These are phyloP conservation scores for Nicotiana paniculata DNA, from an alignment of 257 asterid genomes.

Conservation along the genomic window DNA sequence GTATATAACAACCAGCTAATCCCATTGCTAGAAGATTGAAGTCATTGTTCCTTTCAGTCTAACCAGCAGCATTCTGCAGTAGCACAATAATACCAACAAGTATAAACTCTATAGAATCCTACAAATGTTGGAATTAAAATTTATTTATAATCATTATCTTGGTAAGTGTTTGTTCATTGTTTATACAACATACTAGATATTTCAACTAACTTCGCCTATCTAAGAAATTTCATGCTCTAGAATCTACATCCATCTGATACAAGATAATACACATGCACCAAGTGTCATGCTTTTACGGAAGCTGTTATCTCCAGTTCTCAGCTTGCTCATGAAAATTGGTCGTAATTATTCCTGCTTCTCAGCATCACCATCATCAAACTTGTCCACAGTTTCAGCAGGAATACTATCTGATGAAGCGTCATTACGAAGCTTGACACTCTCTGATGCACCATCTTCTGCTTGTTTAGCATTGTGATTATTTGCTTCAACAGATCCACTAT, in stretches of 20 bases:
- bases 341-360: slow-evolving; percentile 38
- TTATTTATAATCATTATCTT: background rate
- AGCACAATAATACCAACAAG: too few species aligned
- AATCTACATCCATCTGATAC: background rate
- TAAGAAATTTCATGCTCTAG: background rate
- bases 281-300: background rate
- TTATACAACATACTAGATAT: slow-evolving; percentile 12
- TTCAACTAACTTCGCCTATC: slow-evolving; percentile 12
- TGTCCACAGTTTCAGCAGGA: slow-evolving; percentile 21
- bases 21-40: too few species aligned
- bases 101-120: too few species aligned
- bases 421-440: background rate
- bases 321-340: background rate
- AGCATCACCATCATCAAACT: slow-evolving; percentile 23
- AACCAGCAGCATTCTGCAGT: too few species aligned
- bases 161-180: slow-evolving; percentile 13
- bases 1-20: too few species aligned
- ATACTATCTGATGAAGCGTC: slow-evolving; percentile 6
- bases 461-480: slow-evolving; percentile 10
- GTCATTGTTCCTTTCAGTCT: too few species aligned
- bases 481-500: slow-evolving; percentile 24
- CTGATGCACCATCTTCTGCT: slow-evolving; percentile 12
- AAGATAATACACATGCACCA: background rate
- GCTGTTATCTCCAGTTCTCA: background rate
- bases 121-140: background rate